A percentile compares a stretch with the other conserved stretches of the same genome.
These are phyloP conservation scores for Pleomassaria siparia DNA, from an alignment of 2,329 filamentous ascomycete species.

Conservation along the genomic window DNA sequence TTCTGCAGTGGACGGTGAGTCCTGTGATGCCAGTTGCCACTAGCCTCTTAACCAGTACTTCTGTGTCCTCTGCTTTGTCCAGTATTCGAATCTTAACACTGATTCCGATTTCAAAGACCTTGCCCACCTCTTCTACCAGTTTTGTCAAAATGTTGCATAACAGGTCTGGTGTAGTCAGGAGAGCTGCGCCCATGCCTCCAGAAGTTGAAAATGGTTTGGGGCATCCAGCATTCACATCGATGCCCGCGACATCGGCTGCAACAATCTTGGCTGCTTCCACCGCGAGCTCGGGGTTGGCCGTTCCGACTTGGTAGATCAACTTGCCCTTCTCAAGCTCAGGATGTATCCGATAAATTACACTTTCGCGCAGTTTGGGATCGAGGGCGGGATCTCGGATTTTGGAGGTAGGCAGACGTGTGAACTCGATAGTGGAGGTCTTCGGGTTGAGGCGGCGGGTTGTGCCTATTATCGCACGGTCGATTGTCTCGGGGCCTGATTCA, in stretches of 20 bases:
- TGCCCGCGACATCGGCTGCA: conserved; percentile 84
- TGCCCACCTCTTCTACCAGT: conserved; percentile 75
- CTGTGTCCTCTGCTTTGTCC: conserved; percentile 73
- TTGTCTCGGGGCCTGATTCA: conserved; percentile 77
- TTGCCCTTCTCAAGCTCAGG: conserved; percentile 72
- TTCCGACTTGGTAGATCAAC: conserved; percentile 91
- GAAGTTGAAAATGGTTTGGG: conserved; percentile 94
- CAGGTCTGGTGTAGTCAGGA: conserved; percentile 81
- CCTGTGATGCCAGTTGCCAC: conserved; percentile 88
- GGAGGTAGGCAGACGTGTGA: conserved; percentile 73
- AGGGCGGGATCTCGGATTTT: conserved; percentile 62
- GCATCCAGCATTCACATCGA: conserved; percentile 97
- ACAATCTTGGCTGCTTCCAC: conserved; percentile 83
- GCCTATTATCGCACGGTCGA: conserved; percentile 90
- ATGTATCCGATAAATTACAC: conserved; percentile 81
- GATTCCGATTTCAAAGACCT: conserved; percentile 83
- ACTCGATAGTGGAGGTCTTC: conserved; percentile 79
- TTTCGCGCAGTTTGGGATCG: conserved; percentile 57
- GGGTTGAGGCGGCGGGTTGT: conserved; percentile 77
- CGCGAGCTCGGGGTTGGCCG: conserved; percentile 77
- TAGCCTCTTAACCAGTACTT: conserved; percentile 73
- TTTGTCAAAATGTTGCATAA: conserved; percentile 81
- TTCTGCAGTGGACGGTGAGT: conserved; percentile 92
- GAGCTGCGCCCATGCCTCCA: conserved; percentile 92
- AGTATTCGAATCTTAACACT: conserved; percentile 95